phyloP scores from a whole-genome alignment of 2,329 filamentous ascomycete species.

The Penicillium decumbens region DNA sequence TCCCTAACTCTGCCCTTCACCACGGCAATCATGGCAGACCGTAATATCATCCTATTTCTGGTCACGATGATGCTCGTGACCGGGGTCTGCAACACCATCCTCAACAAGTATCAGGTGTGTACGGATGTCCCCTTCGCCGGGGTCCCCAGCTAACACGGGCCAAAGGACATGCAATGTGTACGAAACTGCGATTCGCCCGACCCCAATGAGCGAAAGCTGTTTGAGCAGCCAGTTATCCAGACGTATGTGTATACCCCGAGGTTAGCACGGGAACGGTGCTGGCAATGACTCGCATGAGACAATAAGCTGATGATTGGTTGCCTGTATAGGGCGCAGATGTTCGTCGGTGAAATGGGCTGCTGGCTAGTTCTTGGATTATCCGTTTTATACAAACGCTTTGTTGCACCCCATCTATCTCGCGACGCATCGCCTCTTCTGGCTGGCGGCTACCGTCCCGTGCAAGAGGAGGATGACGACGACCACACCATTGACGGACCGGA shows the following conservation, averaged over 20 bases:
- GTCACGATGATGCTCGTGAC: constrained; percentile 96
- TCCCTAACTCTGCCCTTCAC: background rate
- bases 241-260: constrained; percentile 49
- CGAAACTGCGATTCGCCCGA: constrained; percentile 73
- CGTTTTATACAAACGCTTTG: constrained; percentile 59
- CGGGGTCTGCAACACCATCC: constrained; percentile 90
- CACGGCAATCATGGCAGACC: constrained; percentile 59
- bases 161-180: constrained; percentile 89
- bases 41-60: constrained; percentile 71
- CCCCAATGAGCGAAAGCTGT: constrained; percentile 62
- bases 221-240: constrained; percentile 94
- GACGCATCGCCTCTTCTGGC: constrained; percentile 40
- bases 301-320: constrained; percentile 2
- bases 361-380: constrained; percentile 81
- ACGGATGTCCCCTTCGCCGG: background rate
- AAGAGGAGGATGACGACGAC: constrained; percentile 44
- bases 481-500: constrained; percentile 42
- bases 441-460: constrained; percentile 64
- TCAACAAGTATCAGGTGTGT: constrained; percentile 90
- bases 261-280: background rate
- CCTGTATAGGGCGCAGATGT: constrained; percentile 71
- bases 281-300: background rate
- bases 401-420: constrained; percentile 39
- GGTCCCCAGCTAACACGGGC: constrained; percentile 6
- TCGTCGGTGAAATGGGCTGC: constrained; percentile 90